Percentiles rank a stretch among this genome's conserved stretches.
phyloP scores from a whole-genome alignment of 306 rosid genomes.

The Mucuna pruriens region DNA sequence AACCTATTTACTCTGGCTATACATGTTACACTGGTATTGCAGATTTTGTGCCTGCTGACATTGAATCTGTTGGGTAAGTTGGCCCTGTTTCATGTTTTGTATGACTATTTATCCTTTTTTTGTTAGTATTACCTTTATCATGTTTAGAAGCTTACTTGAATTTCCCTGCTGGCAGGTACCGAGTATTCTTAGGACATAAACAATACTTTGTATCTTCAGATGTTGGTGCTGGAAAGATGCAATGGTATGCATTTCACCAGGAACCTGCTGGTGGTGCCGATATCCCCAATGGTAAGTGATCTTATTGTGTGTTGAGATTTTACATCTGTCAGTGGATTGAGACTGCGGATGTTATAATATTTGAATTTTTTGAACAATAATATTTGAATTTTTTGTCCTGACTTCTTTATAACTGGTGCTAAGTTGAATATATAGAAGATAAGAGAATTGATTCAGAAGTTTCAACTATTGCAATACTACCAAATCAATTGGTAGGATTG shows the following conservation, averaged over 20 bases:
- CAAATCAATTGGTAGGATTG: not conserved
- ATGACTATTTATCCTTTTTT: conserved; percentile 20
- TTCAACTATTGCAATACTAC: not conserved
- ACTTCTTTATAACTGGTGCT: not conserved
- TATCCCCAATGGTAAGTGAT: conserved; percentile 57
- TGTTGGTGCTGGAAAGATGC: conserved; percentile 98
- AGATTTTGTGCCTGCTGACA: conserved; percentile 93
- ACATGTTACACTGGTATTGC: conserved; percentile 98
- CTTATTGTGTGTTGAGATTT: conserved; percentile 35
- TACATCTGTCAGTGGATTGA: not conserved
- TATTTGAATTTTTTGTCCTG: not conserved
- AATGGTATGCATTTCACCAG: conserved; percentile 95
- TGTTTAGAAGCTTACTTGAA: conserved; percentile 41
- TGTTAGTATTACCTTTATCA: conserved; percentile 17
- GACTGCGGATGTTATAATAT: not conserved
- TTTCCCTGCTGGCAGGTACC: conserved; percentile 73
- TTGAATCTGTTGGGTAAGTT: conserved; percentile 89
- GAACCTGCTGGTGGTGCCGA: conserved; percentile 87
- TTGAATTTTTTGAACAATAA: not conserved
- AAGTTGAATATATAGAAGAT: not conserved
- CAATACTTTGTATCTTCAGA: conserved; percentile 98
- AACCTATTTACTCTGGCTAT: conserved; percentile 83
- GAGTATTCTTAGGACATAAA: conserved; percentile 97
- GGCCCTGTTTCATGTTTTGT: not conserved
- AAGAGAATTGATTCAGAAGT: conserved; percentile 17